Base-by-base conservation (phyloP, 257 asterid species). In the Forsythia viridissima region DNA sequence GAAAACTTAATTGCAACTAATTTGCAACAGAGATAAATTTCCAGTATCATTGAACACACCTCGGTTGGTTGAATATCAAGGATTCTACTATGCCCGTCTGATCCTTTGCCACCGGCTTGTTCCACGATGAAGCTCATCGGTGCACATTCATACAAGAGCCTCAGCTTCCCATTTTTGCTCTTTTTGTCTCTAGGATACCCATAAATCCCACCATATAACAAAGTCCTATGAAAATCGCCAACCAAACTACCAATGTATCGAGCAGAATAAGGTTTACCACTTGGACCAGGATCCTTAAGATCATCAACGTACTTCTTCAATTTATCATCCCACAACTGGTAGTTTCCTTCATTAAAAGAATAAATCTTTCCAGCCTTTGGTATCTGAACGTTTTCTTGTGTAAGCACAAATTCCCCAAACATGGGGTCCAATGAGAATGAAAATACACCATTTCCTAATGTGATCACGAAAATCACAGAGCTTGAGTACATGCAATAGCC, bases 401-500 rank as follows among this genome's bases (percentile, higher is more conserved):
- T 92, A 6, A 95, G 91, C 8, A 95, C 97, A n/a, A 95, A 95
- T 69, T 95, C 99, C 0, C 99, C 98, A 3, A 89, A 95, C 92
- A 86, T 88, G 18, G 99, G 99, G 77, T 93, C 98, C 81, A 93
- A 77, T 3, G 97, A 83, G 88, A 95, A 95, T 61, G 97, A 86
- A 30, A 77, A 95, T 8, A 93, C 99, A 0, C 99, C 99, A 8
- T 79, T 86, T 38, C 99, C 99, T 30, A 95, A 4, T 4, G 99
- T 88, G 46, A 95, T 18, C 13, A 90, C 94, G 41, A 95, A 95
- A 74, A 95, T 90, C 2, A 91, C 81, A 0, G 98, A 93, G 93
- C 98, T 93, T 6, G 99, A 95, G 89, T 95, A 95, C 94, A 93
- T 88, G 90, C 99, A 95, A 80, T 95, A 95, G 12, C 99, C 99